Evolutionary conservation across 495 filamentous ascomycete genomes (phyloP).

Genomic region (Rhypophila decipiens): DNA sequence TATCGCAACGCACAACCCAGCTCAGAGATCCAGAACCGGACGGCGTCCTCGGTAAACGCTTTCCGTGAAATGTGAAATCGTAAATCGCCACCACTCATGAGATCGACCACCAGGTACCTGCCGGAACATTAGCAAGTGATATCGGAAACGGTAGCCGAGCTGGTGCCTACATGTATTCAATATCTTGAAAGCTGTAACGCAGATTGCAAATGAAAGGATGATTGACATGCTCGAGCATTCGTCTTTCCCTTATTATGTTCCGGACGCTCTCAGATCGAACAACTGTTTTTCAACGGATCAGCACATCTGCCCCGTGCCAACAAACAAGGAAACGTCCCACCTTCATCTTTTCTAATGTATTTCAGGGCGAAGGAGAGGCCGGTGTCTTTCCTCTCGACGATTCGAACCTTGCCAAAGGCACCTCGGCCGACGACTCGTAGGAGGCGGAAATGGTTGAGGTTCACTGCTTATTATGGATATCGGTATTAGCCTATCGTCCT

Average conservation of each 20-base stretch:
- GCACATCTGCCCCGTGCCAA: background rate
- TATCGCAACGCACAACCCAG: slow-evolving; percentile 88
- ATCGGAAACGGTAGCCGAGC: background rate
- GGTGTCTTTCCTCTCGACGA: slow-evolving; percentile 96
- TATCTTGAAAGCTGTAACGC: slow-evolving; percentile 97
- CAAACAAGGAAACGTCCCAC: slow-evolving; percentile 40
- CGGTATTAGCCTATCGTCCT: background rate
- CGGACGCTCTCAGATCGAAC: slow-evolving; percentile 95
- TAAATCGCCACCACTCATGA: slow-evolving; percentile 97
- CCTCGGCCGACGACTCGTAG: slow-evolving; percentile 94
- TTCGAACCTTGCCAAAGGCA: slow-evolving; percentile 96
- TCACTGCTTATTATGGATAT: slow-evolving; percentile 53
- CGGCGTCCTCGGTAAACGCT: slow-evolving; percentile 94
- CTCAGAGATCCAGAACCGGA: slow-evolving; percentile 94
- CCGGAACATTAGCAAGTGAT: slow-evolving; percentile 9
- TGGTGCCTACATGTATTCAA: slow-evolving; percentile 84
- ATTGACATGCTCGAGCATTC: slow-evolving; percentile 97
- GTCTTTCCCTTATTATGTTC: slow-evolving; percentile 93
- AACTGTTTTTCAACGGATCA: slow-evolving; percentile 45
- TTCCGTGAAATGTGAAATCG: slow-evolving; percentile 98
- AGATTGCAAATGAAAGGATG: slow-evolving; percentile 98
- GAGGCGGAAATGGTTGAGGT: slow-evolving; percentile 94
- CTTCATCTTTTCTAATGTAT: slow-evolving; percentile 99
- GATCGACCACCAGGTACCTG: slow-evolving; percentile 95
- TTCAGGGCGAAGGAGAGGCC: slow-evolving; percentile 88